phyloP scores from a whole-genome alignment of 805 yeast genomes.

The Millerozyma acaciae region DNA sequence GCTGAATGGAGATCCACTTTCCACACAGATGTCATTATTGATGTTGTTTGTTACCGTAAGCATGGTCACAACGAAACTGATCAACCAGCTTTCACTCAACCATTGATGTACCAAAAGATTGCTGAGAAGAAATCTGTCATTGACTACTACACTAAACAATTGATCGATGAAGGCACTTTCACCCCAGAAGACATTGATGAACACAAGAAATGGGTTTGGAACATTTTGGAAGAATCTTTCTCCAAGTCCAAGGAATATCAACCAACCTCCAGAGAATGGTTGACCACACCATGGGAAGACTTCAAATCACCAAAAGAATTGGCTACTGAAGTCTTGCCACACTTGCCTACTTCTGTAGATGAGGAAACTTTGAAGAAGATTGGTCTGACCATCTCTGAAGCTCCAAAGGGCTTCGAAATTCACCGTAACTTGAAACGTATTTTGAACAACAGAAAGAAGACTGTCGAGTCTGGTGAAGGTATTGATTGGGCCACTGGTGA shows the following conservation, averaged over 20 bases:
- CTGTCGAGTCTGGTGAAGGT: slow-evolving; percentile 84
- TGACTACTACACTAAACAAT: slow-evolving; percentile 77
- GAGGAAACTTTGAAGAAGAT: slow-evolving; percentile 68
- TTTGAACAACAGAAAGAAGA: slow-evolving; percentile 78
- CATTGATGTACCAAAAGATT: slow-evolving; percentile 90
- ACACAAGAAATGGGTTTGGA: slow-evolving; percentile 98
- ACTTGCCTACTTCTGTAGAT: slow-evolving; percentile 88
- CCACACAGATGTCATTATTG: slow-evolving; percentile 95
- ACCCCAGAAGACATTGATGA: slow-evolving; percentile 86
- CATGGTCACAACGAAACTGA: slow-evolving; percentile 99
- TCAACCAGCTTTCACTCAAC: slow-evolving; percentile 98
- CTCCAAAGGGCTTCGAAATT: slow-evolving; percentile 84
- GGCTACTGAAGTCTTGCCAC: slow-evolving; percentile 93
- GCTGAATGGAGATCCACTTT: slow-evolving; percentile 98
- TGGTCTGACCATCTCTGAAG: slow-evolving; percentile 73
- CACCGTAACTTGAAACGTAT: slow-evolving; percentile 97
- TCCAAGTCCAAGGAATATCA: slow-evolving; percentile 81
- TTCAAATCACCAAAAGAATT: slow-evolving; percentile 96
- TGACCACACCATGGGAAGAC: slow-evolving; percentile 98
- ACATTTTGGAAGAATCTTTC: slow-evolving; percentile 85
- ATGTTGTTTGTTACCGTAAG: slow-evolving; percentile 97
- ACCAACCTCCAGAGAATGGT: slow-evolving; percentile 95
- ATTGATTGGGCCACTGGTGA: slow-evolving; percentile 99
- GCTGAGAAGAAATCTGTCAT: slow-evolving; percentile 86
- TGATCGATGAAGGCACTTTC: slow-evolving; percentile 84